Evolutionary conservation across 352 stramenopile species (phyloP), one percentile per base, ranked within the genome.

Genomic region (Salisapilia sapeloensis): DNA sequence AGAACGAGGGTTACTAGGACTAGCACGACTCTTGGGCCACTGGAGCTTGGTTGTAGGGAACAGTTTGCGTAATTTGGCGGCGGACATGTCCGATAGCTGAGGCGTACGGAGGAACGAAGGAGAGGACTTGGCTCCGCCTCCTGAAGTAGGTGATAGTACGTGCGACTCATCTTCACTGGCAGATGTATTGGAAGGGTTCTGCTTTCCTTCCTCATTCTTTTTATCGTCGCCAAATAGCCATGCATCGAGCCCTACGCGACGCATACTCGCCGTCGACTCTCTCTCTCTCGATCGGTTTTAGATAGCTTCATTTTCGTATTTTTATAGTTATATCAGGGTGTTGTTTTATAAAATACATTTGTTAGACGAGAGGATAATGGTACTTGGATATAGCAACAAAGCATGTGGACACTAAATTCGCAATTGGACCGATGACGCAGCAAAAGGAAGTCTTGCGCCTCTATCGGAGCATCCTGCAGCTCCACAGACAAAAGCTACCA

Each of bases 221-320:
- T 64, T 66, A 37, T 86, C 66, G 26, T 86, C 71, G 19, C 71
- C 66, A 26, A 83, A 82, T 55, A 86, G 71, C 71, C 66, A 86
- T 41, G 66, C 63, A 33, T 86, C 71, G 15, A 86, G 64, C 28
- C 48, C 78, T 35, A 79, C 56, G 54, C 64, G 70, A 33, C 50
- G 36, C 43, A 71, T n/a, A n/a, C n/a, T n/a, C n/a, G n/a, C n/a
- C n/a, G n/a, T n/a, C n/a, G n/a, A n/a, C n/a, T n/a, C n/a, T n/a
- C n/a, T n/a, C n/a, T n/a, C n/a, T n/a, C n/a, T n/a, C n/a, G n/a
- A n/a, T n/a, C n/a, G n/a, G n/a, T n/a, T n/a, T n/a, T n/a, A n/a
- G n/a, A n/a, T n/a, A n/a, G n/a, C n/a, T n/a, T n/a, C n/a, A n/a
- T n/a, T n/a, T n/a, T n/a, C n/a, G n/a, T n/a, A n/a, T n/a, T n/a